Base-by-base conservation (phyloP, 1,284 basidiomycete genomes). In the Microbotryum scabiosae region DNA sequence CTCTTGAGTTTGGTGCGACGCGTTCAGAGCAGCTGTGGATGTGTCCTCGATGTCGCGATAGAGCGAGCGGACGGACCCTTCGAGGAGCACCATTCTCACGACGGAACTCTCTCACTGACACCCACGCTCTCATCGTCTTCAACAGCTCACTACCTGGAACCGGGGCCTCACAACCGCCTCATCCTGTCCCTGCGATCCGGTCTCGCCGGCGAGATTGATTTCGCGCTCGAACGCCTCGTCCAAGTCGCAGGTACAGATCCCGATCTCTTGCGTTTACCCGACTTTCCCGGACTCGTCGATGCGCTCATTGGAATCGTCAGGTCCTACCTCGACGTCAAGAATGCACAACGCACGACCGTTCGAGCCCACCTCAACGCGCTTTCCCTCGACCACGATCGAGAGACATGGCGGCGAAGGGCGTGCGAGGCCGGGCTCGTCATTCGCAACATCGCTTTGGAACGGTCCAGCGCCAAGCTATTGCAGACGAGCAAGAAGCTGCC, bases 261-360 rank as follows among this genome's bases (percentile, higher is more conserved):
- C 10, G 68, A 89, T 58, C 78, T 83, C 57, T 87, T 89, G 72
- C 73, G 81, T 56, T 78, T 92, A 59, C 78, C 78, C 56, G 78
- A 78, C 48, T 82, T 88, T 53, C 85, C 86, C 0, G 87, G 87
- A 5, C 77, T 90, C 45, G 82, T 85, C 28, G 86, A 90, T 68
- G 85, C 83, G 7, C 78, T 92, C 21, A 85, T 89, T 69, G 84
- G 86, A 69, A 86, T 86, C 84, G 85, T 88, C 14, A 82, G 85
- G 67, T 59, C 56, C 18, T 68, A 60, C 36, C 20, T 65, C 48
- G 62, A 64, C 21, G 25, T n/a, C 44, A 8, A 41, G 20, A n/a
- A 45, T 14, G 23, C 16, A 21, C 49, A 52, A 4, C 83, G 85
- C 70, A 84, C 85, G 21, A 75, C 87, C 32, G 60, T 60, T 32